Evolutionary conservation across 2,329 filamentous ascomycete genomes (phyloP).

Genomic region (Rugonectria rugulosa): DNA sequence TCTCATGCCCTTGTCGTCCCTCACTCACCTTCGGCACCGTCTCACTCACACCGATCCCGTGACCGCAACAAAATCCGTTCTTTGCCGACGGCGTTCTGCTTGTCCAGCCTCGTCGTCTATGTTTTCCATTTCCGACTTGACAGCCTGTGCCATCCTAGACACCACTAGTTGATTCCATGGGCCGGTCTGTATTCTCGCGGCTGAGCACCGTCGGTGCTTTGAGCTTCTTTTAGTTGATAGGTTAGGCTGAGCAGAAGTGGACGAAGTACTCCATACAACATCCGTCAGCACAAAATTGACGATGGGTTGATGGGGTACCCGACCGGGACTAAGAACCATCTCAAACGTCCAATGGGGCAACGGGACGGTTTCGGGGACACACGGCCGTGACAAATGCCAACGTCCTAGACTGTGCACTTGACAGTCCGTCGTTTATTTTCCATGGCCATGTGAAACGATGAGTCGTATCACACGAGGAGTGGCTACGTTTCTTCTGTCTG

Average conservation of each 20-base stretch:
- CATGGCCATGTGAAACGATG: constrained; percentile 9
- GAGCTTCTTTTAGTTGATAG: constrained; percentile 1
- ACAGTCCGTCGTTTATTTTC: constrained; percentile 16
- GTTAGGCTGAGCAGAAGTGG: not conserved
- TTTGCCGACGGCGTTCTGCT: no score
- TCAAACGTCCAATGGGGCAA: constrained; percentile 31
- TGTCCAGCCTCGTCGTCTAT: no score
- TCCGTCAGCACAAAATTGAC: constrained; percentile 10
- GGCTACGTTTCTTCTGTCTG: not conserved
- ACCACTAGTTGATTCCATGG: constrained; percentile 2
- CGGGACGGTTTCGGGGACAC: constrained; percentile 19
- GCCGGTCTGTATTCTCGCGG: constrained; percentile 1
- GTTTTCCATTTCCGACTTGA: no score
- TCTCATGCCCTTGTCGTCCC: no score
- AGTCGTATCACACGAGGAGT: not conserved
- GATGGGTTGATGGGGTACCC: constrained; percentile 1
- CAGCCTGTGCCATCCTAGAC: constrained; percentile 10
- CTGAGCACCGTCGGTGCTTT: not conserved
- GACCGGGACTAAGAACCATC: constrained; percentile 17
- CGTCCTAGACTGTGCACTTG: constrained; percentile 9
- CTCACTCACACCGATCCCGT: no score
- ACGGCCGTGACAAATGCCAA: constrained; percentile 28
- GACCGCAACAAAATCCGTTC: no score
- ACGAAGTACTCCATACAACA: not conserved
- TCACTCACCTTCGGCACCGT: no score